These are phyloP conservation scores for Naematelia encephala DNA, from an alignment of 768 basidiomycete species.

Conservation along the genomic window DNA sequence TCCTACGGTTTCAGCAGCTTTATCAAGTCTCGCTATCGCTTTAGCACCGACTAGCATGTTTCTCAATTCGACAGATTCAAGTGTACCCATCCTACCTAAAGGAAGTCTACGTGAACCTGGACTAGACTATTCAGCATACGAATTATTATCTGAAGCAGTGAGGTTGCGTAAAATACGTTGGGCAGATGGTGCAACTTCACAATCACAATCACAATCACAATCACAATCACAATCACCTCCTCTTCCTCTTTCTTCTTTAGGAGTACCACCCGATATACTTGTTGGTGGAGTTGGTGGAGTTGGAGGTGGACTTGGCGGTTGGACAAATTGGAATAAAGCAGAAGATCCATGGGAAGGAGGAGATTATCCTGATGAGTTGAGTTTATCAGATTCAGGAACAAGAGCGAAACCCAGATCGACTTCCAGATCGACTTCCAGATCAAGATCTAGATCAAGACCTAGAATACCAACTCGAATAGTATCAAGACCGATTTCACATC, in stretches of 20 bases:
- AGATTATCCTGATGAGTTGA: constrained; percentile 14
- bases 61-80: neutral
- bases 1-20: constrained; percentile 30
- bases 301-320: neutral
- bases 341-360: constrained; percentile 12
- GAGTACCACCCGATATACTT: neutral
- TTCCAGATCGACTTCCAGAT: too few relatives aligned
- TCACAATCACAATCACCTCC: neutral
- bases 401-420: too few relatives aligned
- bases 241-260: constrained; percentile 4
- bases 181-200: constrained; percentile 13
- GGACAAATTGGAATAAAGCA: neutral
- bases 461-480: neutral
- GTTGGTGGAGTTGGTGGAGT: neutral
- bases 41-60: constrained; percentile 25
- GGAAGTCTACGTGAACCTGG: constrained; percentile 14
- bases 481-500: neutral
- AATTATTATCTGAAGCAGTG: constrained; percentile 15
- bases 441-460: neutral
- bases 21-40: constrained; percentile 32
- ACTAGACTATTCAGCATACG: constrained; percentile 10
- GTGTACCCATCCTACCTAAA: constrained; percentile 10
- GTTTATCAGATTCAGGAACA: neutral
- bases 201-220: neutral
- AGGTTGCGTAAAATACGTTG: constrained; percentile 18